A percentile compares a stretch with the other conserved stretches of the same genome.
phyloP scores from a whole-genome alignment of 176 grass and related monocot genomes.

The Melocanna baccifera region DNA sequence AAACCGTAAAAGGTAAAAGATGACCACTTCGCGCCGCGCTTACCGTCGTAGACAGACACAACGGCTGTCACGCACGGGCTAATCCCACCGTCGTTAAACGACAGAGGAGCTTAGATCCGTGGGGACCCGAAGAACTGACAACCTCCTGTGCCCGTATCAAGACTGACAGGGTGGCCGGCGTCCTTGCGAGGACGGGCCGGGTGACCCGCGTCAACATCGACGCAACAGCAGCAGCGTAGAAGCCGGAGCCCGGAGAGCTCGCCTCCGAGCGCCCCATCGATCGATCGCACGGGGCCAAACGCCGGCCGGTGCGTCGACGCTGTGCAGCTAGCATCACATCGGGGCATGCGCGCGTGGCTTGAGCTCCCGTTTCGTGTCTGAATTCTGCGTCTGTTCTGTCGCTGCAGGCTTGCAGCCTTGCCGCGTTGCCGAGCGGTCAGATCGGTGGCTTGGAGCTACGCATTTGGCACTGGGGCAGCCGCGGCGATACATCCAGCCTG shows the following conservation, averaged over 20 bases:
- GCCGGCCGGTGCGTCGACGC: background rate
- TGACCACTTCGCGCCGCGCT: background rate
- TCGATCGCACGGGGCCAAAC: background rate
- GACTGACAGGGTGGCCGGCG: constrained; percentile 14
- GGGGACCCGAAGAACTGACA: background rate
- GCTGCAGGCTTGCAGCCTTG: background rate
- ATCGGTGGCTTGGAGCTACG: background rate
- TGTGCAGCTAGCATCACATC: background rate
- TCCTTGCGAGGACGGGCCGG: background rate
- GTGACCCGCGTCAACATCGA: background rate
- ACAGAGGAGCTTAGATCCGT: constrained; percentile 4
- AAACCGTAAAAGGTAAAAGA: no score
- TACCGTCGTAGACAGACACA: background rate
- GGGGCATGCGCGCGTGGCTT: background rate
- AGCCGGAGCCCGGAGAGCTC: no score
- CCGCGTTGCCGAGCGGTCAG: background rate
- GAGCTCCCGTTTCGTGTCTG: background rate
- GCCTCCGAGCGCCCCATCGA: background rate
- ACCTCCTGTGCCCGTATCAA: constrained; percentile 1
- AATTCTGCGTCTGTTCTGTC: background rate
- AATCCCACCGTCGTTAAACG: background rate
- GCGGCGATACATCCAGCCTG: background rate
- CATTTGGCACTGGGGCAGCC: background rate
- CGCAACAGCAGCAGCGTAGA: background rate
- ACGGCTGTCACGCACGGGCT: background rate